These are phyloP conservation scores for Ceriops zippeliana DNA, from an alignment of 345 rosid species.

Conservation along the genomic window DNA sequence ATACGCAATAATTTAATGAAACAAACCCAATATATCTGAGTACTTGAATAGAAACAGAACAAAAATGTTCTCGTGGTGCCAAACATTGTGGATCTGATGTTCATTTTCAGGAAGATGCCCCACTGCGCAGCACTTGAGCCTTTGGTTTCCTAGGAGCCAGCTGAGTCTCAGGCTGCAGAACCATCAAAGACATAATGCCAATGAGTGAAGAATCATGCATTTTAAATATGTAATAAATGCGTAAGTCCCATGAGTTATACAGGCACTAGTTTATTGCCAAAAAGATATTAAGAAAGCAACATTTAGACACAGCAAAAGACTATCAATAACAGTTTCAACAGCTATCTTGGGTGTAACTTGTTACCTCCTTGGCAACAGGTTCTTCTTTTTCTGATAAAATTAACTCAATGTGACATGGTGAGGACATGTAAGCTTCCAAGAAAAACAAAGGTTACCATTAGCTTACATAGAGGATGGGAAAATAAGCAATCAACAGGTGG, in stretches of 20 bases:
- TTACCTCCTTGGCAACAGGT: constrained; percentile 64
- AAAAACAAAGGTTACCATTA: background rate
- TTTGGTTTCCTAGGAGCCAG: constrained; percentile 44
- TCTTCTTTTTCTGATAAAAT: constrained; percentile 67
- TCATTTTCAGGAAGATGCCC: constrained; percentile 25
- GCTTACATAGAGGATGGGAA: background rate
- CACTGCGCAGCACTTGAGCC: constrained; percentile 23
- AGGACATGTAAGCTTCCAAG: constrained; percentile 66
- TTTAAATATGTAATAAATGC: background rate
- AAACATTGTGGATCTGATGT: background rate
- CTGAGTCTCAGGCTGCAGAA: constrained; percentile 58
- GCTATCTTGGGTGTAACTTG: background rate
- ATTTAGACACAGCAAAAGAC: background rate
- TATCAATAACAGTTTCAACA: background rate
- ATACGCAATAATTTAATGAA: background rate
- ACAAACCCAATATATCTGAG: background rate
- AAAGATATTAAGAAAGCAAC: background rate
- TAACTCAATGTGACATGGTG: constrained; percentile 71
- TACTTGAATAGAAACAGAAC: background rate
- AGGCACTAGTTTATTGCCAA: too few relatives aligned
- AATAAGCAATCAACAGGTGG: background rate
- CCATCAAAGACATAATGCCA: background rate
- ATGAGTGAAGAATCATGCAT: background rate
- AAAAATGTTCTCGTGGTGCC: background rate
- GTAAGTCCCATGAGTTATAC: background rate